Base-by-base conservation (phyloP, 1,139 yeast genomes). In the Hyphopichia buzzinii region DNA sequence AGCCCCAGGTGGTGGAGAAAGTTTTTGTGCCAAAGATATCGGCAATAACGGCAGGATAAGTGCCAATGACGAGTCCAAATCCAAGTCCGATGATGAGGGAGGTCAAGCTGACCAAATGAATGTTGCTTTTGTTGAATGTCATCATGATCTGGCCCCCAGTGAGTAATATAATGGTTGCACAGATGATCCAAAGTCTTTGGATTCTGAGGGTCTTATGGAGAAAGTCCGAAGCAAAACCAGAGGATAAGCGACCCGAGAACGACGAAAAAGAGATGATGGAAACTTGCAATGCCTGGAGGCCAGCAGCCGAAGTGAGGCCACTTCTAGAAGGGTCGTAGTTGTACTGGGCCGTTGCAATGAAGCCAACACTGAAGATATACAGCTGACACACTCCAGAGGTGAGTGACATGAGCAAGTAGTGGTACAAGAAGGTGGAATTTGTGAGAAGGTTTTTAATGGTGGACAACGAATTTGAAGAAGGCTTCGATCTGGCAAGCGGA, bases 1-100 rank as follows among this genome's bases (percentile, higher is more conserved):
- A 54, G 1, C 76, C 77, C 76, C 77, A 71, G 4, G 64, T 62
- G 1, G 75, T 68, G 1, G 74, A 60, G 37, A 71, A 70, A 0
- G 65, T 54, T 25, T 46, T 53, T 0, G 74, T 64, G 2, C 76
- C 77, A 50, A 67, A 69, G 26, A 50, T 50, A 41, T 71, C 77
- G 1, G 76, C 75, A 30, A 70, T 64, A 4, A 71, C 59, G 1
- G 77, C 75, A 4, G 77, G 77, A 40, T 69, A 71, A 0, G 68
- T 64, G 1, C 75, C 75, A 46, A 64, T 68, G 3, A 60, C 47
- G 25, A 68, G 52, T 0, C 77, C 77, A 44, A 67, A 71, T 29
- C 70, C 54, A 3, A 57, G 57, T 2, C 77, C 76, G 23, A 63
- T 56, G 5, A 64, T 41, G 0, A 55, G 53, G 1, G 74, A 68